Conservation (phyloP, 495 filamentous ascomycete genomes). For the Aspergillus conjunctus region DNA sequence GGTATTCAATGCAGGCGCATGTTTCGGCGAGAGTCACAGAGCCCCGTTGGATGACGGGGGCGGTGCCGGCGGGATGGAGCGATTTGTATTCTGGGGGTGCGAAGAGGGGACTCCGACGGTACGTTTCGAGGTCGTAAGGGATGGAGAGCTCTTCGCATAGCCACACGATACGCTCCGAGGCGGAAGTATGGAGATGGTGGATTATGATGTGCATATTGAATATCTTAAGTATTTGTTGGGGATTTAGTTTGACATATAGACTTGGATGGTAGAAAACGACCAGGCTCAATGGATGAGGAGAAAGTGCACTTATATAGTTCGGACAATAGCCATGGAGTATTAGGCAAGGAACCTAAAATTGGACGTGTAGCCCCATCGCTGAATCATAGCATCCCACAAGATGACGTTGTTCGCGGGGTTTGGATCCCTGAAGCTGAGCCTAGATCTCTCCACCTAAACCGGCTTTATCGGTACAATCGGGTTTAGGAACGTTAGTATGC, state of each 20-base stretch:
- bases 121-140: conserved; percentile 50
- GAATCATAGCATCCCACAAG: too few species aligned
- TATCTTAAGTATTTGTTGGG: conserved; percentile 8
- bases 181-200: conserved; percentile 56
- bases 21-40: conserved; percentile 41
- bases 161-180: conserved; percentile 60
- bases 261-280: not conserved
- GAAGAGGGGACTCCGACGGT: conserved; percentile 50
- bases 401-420: too few species aligned
- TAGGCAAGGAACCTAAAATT: too few species aligned
- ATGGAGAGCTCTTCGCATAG: conserved; percentile 62
- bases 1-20: conserved; percentile 56
- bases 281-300: too few species aligned
- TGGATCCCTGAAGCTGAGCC: too few species aligned
- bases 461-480: too few species aligned
- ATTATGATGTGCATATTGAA: conserved; percentile 49
- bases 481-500: too few species aligned
- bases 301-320: too few species aligned
- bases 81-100: conserved; percentile 50
- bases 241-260: not conserved
- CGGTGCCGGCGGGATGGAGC: conserved; percentile 49
- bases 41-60: conserved; percentile 55
- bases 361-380: too few species aligned
- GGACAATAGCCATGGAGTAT: too few species aligned
- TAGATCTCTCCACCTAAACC: too few species aligned